Conservation (phyloP, 1,284 basidiomycete genomes). For the Rhodotorula sp. region DNA sequence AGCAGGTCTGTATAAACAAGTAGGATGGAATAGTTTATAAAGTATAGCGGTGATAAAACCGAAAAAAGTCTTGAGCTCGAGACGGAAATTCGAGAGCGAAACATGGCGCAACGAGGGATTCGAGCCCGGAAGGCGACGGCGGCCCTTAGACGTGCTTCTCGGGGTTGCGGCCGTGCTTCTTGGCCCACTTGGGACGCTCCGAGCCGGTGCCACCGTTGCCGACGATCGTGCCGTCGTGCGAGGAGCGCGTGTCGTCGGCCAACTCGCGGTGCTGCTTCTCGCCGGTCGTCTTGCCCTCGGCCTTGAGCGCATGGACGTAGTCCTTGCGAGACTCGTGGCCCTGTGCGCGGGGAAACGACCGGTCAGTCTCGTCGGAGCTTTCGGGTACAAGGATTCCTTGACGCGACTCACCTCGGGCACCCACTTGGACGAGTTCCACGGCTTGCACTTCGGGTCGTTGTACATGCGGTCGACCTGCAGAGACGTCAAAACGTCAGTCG, state of each 20-base stretch:
- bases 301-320: conserved; percentile 30
- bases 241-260: conserved; percentile 18
- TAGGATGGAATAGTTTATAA: too few relatives aligned
- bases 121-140: neutral
- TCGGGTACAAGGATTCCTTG: too few relatives aligned
- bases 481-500: too few relatives aligned
- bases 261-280: conserved; percentile 39
- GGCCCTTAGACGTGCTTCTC: neutral
- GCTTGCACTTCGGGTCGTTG: conserved; percentile 64
- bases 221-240: conserved; percentile 19
- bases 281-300: conserved; percentile 25
- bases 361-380: neutral
- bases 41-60: too few relatives aligned
- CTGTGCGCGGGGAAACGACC: neutral
- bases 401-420: conserved; percentile 42
- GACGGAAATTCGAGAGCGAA: too few relatives aligned
- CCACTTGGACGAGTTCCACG: conserved; percentile 62
- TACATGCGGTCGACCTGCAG: conserved; percentile 70
- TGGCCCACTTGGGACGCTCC: neutral
- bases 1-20: too few relatives aligned
- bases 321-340: conserved; percentile 30
- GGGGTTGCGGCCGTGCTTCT: conserved; percentile 14
- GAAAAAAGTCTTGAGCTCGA: too few relatives aligned
- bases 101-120: neutral
- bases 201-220: conserved; percentile 1